Evolutionary conservation across 306 rosid genomes (phyloP), one percentile per base, ranked within the genome.

Genomic region (Mucuna pruriens): DNA sequence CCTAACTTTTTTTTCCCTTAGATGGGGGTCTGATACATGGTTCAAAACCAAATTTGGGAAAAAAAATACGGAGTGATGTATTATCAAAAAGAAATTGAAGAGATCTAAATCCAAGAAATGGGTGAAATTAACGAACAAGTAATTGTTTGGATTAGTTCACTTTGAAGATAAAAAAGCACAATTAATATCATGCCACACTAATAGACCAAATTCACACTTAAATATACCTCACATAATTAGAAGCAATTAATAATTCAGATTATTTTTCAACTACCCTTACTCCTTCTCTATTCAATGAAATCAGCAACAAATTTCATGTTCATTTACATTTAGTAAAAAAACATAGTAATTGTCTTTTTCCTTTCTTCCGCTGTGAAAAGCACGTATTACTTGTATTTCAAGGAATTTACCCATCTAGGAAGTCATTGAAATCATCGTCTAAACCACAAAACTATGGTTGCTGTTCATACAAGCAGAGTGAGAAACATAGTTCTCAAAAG

Each of bases 261-360:
- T 8, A 62, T 31, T 58, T 52, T 34, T 73, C 77, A 36, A 25
- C 17, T 16, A 77, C 54, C 55, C 29, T 16, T 0, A 13, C 49
- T 57, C 29, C 58, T n/a, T n/a, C n/a, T n/a, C n/a, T 71, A 49
- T 49, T 26, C 16, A 34, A 44, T 17, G 68, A 76, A 80, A 80
- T 74, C 67, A 58, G 61, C 48, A 78, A 84, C 73, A 74, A 36
- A 82, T 49, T 60, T 51, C 52, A 58, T 40, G 64, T 31, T 74
- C 61, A 86, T 39, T 67, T 67, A 16, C 57, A 65, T 78, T 46
- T 73, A 22, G 81, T 33, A 33, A 33, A 22, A 57, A 66, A 26
- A 38, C 66, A 60, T 31, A 48, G 13, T 7, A 22, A 38, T 11
- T 17, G 48, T 68, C 46, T 22, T 67, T 39, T 13, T 7, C 16